A percentile compares a stretch with the other conserved stretches of the same genome.
These are phyloP conservation scores for Geranomyces michiganensis DNA, from an alignment of 192 early-diverging fungal species.

Conservation along the genomic window DNA sequence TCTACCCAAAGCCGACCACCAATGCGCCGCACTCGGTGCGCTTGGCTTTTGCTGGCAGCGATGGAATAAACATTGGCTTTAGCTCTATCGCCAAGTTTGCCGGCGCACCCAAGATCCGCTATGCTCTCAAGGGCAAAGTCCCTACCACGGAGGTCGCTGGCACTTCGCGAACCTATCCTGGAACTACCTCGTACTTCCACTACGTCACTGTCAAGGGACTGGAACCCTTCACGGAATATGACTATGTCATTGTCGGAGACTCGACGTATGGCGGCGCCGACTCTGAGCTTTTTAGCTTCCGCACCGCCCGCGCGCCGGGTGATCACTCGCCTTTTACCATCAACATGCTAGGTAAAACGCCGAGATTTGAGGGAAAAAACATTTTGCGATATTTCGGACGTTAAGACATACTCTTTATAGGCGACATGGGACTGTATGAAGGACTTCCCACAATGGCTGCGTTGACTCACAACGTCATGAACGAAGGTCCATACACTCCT, in stretches of 20 bases:
- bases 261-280: background rate
- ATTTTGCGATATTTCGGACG: too few species aligned
- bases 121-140: background rate
- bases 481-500: background rate
- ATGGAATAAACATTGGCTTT: background rate
- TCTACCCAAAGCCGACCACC: constrained; percentile 1
- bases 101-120: background rate
- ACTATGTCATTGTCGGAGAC: constrained; percentile 7
- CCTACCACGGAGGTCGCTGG: background rate
- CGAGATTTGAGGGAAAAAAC: too few species aligned
- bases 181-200: background rate
- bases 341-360: background rate
- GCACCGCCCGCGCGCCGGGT: background rate
- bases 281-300: background rate
- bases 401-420: too few species aligned
- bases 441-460: background rate
- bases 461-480: background rate
- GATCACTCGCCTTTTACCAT: background rate
- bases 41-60: constrained; percentile 9
- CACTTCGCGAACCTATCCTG: background rate
- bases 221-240: background rate
- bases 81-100: constrained; percentile 10
- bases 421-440: background rate
- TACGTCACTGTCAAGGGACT: background rate
- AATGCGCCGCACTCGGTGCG: constrained; percentile 1